Evolutionary conservation across 2,329 filamentous ascomycete genomes (phyloP).

Genomic region (Diaporthe nobilis): DNA sequence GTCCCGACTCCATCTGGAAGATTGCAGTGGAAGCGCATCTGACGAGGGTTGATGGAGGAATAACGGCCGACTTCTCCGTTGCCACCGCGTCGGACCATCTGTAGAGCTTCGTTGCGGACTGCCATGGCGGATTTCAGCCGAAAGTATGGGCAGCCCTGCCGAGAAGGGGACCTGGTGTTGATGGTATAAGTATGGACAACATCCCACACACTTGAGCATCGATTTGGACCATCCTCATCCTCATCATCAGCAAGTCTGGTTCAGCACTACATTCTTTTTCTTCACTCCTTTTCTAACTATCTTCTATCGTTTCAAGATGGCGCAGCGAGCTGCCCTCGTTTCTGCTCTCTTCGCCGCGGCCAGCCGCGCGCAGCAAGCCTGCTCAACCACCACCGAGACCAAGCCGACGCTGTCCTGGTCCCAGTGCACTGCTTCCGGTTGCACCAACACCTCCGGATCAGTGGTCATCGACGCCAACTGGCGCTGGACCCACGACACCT

Average conservation of each 20-base stretch:
- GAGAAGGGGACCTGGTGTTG: constrained; percentile 2
- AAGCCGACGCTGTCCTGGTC: constrained; percentile 69
- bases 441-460: constrained; percentile 60
- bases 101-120: background rate
- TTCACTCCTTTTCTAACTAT: constrained; percentile 35
- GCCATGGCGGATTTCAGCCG: background rate
- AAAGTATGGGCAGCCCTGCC: background rate
- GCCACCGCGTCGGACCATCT: constrained; percentile 2
- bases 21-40: constrained; percentile 39
- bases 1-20: constrained; percentile 28
- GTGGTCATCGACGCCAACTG: constrained; percentile 69
- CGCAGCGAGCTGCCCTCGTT: constrained; percentile 46
- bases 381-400: constrained; percentile 61
- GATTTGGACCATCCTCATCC: constrained; percentile 6
- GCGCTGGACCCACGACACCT: constrained; percentile 69
- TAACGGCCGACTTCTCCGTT: constrained; percentile 8
- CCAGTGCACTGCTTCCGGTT: constrained; percentile 66
- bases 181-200: constrained; percentile 36
- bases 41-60: constrained; percentile 19
- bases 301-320: constrained; percentile 40
- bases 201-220: constrained; percentile 1
- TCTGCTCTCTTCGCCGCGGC: constrained; percentile 58
- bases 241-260: constrained; percentile 39
- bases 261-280: constrained; percentile 36
- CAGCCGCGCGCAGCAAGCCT: constrained; percentile 64